Percentiles rank a stretch among this genome's conserved stretches.
Evolutionary conservation across 2,329 filamentous ascomycete species (phyloP).

Genomic region (Pyrenophora teres): DNA sequence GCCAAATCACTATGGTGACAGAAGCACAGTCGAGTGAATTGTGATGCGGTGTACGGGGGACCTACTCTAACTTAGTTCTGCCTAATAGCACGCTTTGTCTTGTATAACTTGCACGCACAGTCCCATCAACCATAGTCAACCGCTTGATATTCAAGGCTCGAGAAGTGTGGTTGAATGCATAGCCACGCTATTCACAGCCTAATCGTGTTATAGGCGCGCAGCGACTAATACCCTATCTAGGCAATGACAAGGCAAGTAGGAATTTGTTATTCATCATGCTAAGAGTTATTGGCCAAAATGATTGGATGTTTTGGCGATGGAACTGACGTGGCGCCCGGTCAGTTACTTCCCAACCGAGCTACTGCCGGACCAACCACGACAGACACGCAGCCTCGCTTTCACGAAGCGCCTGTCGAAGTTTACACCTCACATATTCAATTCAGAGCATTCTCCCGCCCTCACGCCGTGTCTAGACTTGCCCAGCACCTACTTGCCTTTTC

Average conservation of each 20-base stretch:
- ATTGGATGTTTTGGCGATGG: background rate
- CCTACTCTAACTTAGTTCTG: background rate
- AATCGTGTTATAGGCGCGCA: background rate
- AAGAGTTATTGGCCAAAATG: too few relatives aligned
- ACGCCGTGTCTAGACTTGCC: background rate
- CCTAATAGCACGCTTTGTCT: too few relatives aligned
- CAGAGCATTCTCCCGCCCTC: background rate
- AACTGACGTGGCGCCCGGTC: background rate
- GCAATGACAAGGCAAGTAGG: too few relatives aligned
- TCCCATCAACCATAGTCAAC: too few relatives aligned
- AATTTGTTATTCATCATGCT: too few relatives aligned
- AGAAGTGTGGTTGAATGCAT: too few relatives aligned
- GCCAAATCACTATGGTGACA: slow-evolving; percentile 1
- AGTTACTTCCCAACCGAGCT: slow-evolving; percentile 10
- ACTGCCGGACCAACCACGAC: slow-evolving; percentile 6
- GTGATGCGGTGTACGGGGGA: too few relatives aligned
- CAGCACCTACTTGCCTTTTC: background rate
- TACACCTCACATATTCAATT: background rate
- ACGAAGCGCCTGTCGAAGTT: slow-evolving; percentile 2
- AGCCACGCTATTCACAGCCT: background rate
- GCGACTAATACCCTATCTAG: too few relatives aligned
- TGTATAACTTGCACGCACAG: too few relatives aligned
- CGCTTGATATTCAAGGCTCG: too few relatives aligned
- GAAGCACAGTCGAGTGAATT: background rate
- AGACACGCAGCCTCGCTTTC: slow-evolving; percentile 3